phyloP scores from a whole-genome alignment of 768 basidiomycete genomes.

The Suillus clintonianus region DNA sequence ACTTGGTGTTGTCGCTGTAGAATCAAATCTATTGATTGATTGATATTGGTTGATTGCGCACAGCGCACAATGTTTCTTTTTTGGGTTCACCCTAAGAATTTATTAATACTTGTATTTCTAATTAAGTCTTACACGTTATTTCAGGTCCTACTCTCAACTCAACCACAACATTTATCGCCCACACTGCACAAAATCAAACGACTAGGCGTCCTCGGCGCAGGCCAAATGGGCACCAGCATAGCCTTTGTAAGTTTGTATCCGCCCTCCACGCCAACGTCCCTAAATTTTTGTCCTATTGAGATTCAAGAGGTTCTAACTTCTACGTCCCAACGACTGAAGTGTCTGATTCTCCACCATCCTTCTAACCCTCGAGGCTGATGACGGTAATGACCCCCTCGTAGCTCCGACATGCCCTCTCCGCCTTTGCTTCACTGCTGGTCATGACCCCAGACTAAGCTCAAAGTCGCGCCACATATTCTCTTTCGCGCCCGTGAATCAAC shows the following conservation, averaged over 20 bases:
- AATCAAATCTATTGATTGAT: too few species aligned
- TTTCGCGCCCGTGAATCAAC: conserved; percentile 35
- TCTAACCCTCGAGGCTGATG: conserved; percentile 26
- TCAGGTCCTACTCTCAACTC: too few species aligned
- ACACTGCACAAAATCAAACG: too few species aligned
- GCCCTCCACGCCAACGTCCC: too few species aligned
- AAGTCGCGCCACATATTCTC: conserved; percentile 19
- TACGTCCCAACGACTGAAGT: not conserved
- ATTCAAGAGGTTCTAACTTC: not conserved
- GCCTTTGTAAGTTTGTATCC: too few species aligned
- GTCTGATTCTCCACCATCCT: not conserved
- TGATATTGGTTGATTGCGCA: not conserved
- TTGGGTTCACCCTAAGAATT: too few species aligned
- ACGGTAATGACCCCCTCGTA: conserved; percentile 12
- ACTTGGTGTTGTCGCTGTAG: not conserved
- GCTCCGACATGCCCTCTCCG: not conserved
- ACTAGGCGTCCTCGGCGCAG: too few species aligned
- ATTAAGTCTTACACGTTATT: too few species aligned
- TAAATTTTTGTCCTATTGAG: too few species aligned
- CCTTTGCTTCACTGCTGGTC: not conserved
- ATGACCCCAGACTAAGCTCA: not conserved
- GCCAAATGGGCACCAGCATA: too few species aligned
- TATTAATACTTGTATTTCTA: not conserved
- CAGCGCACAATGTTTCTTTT: not conserved
- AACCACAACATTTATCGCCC: too few species aligned